These are phyloP conservation scores for Phoma sp. DNA, from an alignment of 2,329 filamentous ascomycete genomes.

Conservation along the genomic window DNA sequence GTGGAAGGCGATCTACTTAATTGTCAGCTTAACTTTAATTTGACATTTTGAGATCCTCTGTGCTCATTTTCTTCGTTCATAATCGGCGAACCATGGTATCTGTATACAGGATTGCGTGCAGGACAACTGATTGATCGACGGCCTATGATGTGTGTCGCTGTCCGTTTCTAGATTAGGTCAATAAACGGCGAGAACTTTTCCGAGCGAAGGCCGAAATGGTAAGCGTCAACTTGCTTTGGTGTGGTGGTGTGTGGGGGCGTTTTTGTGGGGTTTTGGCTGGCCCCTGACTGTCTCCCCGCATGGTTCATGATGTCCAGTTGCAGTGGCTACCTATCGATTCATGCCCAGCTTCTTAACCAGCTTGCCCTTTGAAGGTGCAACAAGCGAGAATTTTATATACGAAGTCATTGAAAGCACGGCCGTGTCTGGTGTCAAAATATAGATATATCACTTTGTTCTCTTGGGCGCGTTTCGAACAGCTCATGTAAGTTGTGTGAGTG, in stretches of 20 bases:
- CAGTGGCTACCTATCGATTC: background rate
- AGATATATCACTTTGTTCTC: too few relatives aligned
- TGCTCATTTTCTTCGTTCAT: background rate
- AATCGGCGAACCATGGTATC: background rate
- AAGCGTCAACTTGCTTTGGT: background rate
- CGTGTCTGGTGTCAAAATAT: too few relatives aligned
- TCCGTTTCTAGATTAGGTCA: slow-evolving; percentile 2
- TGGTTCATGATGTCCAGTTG: slow-evolving; percentile 1
- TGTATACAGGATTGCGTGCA: background rate
- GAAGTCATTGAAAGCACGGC: too few relatives aligned
- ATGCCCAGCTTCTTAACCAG: too few relatives aligned
- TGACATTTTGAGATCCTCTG: background rate
- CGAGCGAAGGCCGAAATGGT: slow-evolving; percentile 10
- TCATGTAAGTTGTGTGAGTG: too few relatives aligned
- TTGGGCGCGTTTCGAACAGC: too few relatives aligned
- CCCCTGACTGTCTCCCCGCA: slow-evolving; percentile 15
- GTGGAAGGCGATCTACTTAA: background rate
- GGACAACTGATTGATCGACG: slow-evolving; percentile 11
- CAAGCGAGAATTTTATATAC: too few relatives aligned
- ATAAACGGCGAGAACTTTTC: slow-evolving; percentile 5
- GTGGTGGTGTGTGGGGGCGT: background rate
- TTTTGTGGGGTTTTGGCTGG: background rate
- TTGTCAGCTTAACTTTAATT: slow-evolving; percentile 3
- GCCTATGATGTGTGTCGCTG: slow-evolving; percentile 3
- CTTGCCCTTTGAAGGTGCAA: too few relatives aligned